phyloP scores from a whole-genome alignment of 2,329 filamentous ascomycete species.

The Cercospora zeina region DNA sequence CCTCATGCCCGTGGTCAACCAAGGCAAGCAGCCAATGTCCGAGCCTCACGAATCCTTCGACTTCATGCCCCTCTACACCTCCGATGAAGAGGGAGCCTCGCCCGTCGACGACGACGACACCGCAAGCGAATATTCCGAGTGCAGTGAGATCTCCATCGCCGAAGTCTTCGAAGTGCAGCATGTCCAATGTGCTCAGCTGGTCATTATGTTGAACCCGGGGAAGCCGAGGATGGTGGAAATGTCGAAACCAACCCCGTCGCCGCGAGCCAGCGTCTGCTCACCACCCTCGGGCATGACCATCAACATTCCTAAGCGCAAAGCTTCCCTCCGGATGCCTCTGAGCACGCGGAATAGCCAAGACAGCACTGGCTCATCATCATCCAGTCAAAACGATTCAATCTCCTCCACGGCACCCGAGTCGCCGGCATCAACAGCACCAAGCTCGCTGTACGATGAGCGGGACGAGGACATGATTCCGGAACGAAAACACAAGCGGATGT shows the following conservation, averaged over 20 bases:
- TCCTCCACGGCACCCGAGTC: conserved; percentile 23
- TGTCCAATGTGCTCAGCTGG: conserved; percentile 34
- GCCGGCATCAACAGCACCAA: conserved; percentile 31
- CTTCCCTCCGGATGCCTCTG: conserved; percentile 10
- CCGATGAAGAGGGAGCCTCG: conserved; percentile 39
- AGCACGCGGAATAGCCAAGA: conserved; percentile 29
- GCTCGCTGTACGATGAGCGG: conserved; percentile 27
- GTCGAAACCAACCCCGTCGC: conserved; percentile 22
- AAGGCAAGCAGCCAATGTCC: conserved; percentile 12
- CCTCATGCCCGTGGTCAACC: neutral
- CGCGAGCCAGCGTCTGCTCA: conserved; percentile 13
- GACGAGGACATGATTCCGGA: conserved; percentile 9
- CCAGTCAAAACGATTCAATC: conserved; percentile 20
- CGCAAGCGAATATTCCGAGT: conserved; percentile 28
- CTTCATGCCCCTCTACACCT: conserved; percentile 32
- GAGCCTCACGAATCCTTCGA: conserved; percentile 12
- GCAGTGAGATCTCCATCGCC: conserved; percentile 24
- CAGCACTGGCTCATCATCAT: conserved; percentile 12
- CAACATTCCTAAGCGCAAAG: conserved; percentile 1
- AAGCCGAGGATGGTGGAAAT: conserved; percentile 36
- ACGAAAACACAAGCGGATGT: conserved; percentile 12
- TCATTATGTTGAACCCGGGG: conserved; percentile 35
- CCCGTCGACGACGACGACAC: conserved; percentile 30
- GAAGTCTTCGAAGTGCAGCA: conserved; percentile 34
- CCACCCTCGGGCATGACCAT: neutral